Conservation (phyloP, 768 basidiomycete species). For the Calocera viscosa region DNA sequence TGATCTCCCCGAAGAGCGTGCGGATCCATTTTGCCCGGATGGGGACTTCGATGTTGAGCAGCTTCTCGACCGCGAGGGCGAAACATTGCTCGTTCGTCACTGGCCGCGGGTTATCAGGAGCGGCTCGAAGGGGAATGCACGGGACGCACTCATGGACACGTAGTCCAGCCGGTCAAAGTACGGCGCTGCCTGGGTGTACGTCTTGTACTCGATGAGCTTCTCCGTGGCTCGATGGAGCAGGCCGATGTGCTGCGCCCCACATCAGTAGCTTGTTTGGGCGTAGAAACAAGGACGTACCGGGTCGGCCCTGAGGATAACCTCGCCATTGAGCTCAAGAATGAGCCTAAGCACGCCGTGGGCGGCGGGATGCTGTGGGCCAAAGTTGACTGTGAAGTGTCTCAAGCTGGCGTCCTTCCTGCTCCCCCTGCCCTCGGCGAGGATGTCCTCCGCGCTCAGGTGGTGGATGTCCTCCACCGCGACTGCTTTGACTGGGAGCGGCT, state of each 20-base stretch:
- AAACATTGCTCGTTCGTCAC: conserved; percentile 99
- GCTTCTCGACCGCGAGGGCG: conserved; percentile 92
- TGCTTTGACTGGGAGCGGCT: conserved; percentile 10
- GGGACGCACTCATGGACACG: conserved; percentile 86
- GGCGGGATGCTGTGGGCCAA: conserved; percentile 98
- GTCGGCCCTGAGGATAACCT: conserved; percentile 80
- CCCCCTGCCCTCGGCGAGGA: conserved; percentile 56
- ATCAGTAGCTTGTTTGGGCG: conserved; percentile 3
- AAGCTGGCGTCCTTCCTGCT: conserved; percentile 62
- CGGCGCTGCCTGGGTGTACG: conserved; percentile 89
- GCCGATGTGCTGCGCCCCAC: conserved; percentile 64
- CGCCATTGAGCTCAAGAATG: conserved; percentile 95
- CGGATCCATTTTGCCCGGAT: conserved; percentile 98
- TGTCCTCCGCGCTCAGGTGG: conserved; percentile 61
- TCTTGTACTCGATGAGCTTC: conserved; percentile 98
- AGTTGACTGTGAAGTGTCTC: conserved; percentile 96
- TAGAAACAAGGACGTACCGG: conserved; percentile 40
- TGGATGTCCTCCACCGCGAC: conserved; percentile 70
- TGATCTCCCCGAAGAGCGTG: conserved; percentile 93
- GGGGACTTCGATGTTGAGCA: conserved; percentile 92
- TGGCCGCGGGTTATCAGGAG: conserved; percentile 27
- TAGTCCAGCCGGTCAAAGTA: conserved; percentile 99
- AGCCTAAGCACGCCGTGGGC: conserved; percentile 96
- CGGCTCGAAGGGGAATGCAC: conserved; percentile 6
- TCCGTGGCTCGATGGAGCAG: conserved; percentile 95